phyloP scores from a whole-genome alignment of 768 basidiomycete genomes.

The Aureoboletus auriporus region DNA sequence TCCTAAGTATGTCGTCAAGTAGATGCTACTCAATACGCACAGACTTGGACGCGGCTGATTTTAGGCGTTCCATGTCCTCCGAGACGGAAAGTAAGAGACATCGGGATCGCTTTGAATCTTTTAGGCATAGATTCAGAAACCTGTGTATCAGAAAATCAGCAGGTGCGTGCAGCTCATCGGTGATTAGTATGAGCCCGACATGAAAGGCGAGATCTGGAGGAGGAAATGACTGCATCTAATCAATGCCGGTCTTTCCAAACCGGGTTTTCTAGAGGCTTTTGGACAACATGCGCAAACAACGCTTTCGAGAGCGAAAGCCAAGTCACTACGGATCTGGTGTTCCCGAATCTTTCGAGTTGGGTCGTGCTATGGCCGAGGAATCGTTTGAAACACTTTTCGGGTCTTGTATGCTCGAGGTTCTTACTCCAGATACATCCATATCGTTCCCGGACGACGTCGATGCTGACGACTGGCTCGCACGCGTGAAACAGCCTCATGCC shows the following conservation, averaged over 20 bases:
- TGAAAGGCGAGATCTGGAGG: constrained; percentile 49
- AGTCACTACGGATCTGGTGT: too few relatives aligned
- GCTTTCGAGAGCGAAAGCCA: too few relatives aligned
- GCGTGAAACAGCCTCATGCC: constrained; percentile 36
- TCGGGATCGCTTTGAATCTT: constrained; percentile 33
- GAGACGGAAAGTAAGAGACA: constrained; percentile 57
- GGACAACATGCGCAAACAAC: constrained; percentile 18
- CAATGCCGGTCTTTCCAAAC: constrained; percentile 8
- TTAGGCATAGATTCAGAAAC: constrained; percentile 48
- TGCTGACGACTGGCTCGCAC: constrained; percentile 54
- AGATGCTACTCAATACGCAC: constrained; percentile 38
- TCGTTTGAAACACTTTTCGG: constrained; percentile 63
- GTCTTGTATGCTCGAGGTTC: constrained; percentile 53
- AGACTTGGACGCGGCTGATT: constrained; percentile 56
- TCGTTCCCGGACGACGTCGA: constrained; percentile 48
- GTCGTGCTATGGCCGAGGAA: constrained; percentile 28
- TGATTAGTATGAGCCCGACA: constrained; percentile 54
- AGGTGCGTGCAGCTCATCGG: constrained; percentile 67
- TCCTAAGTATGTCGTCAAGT: constrained; percentile 4
- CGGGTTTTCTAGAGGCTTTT: constrained; percentile 14
- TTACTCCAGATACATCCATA: constrained; percentile 61
- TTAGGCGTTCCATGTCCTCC: constrained; percentile 57
- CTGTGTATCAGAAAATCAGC: constrained; percentile 71
- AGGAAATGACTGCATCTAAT: constrained; percentile 42
- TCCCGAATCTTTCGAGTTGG: too few relatives aligned